These are phyloP conservation scores for Pseudogymnoascus sp. DNA, from an alignment of 2,329 filamentous ascomycete species.

Conservation along the genomic window DNA sequence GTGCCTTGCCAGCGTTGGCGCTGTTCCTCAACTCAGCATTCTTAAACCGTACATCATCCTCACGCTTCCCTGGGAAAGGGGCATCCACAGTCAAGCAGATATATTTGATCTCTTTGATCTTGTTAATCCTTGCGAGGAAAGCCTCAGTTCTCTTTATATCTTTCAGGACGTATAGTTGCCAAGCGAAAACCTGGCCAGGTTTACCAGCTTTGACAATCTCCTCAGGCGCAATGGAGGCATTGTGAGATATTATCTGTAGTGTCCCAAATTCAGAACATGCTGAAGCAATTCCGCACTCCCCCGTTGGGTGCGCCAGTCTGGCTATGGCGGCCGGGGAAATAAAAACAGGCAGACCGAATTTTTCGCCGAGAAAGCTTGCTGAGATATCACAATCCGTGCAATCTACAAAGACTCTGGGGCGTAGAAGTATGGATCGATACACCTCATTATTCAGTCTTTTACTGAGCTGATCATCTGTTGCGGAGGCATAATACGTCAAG, in stretches of 20 bases:
- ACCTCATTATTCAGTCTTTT: constrained; percentile 47
- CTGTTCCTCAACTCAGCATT: constrained; percentile 32
- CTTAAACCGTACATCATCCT: constrained; percentile 32
- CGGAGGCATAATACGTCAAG: constrained; percentile 61
- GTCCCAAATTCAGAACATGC: constrained; percentile 44
- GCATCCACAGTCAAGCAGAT: constrained; percentile 48
- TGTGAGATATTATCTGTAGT: constrained; percentile 54
- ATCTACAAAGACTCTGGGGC: constrained; percentile 49
- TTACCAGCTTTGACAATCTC: constrained; percentile 35
- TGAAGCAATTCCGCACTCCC: constrained; percentile 50
- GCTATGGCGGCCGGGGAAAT: constrained; percentile 58
- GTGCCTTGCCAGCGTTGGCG: constrained; percentile 32
- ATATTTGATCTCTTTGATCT: constrained; percentile 39
- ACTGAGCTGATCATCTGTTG: constrained; percentile 60
- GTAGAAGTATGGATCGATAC: constrained; percentile 49
- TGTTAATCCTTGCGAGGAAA: constrained; percentile 39
- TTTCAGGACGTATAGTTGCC: constrained; percentile 55
- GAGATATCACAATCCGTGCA: constrained; percentile 44
- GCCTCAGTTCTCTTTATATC: constrained; percentile 42
- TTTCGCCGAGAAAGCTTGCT: constrained; percentile 47
- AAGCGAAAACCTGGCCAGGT: constrained; percentile 36
- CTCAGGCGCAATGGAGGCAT: constrained; percentile 48
- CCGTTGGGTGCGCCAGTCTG: constrained; percentile 52
- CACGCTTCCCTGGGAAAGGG: constrained; percentile 43
- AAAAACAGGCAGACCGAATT: constrained; percentile 50